These are phyloP conservation scores for Naganishia albida DNA, from an alignment of 1,284 basidiomycete genomes.

Conservation along the genomic window DNA sequence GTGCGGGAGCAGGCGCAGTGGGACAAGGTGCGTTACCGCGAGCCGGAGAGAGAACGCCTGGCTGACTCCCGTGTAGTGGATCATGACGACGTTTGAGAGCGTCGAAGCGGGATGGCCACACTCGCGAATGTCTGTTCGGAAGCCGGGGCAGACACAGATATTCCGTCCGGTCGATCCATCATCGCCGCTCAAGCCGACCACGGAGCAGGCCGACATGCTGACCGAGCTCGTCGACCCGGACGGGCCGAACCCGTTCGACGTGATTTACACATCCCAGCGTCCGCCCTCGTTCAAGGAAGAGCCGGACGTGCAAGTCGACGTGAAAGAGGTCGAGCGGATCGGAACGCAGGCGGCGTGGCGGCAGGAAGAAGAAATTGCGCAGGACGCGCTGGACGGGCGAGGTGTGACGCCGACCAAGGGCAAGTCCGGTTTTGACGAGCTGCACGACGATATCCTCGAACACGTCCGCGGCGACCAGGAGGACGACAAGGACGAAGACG, in stretches of 20 bases:
- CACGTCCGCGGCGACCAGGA: background rate
- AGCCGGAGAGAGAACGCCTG: background rate
- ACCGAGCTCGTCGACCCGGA: slow-evolving; percentile 35
- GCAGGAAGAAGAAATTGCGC: slow-evolving; percentile 22
- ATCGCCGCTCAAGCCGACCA: slow-evolving; percentile 27
- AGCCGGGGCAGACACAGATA: slow-evolving; percentile 15
- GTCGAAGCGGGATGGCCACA: slow-evolving; percentile 54
- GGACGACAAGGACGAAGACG: slow-evolving; percentile 35
- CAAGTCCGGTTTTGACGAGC: slow-evolving; percentile 35
- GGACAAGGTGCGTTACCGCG: slow-evolving; percentile 53
- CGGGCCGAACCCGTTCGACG: slow-evolving; percentile 46
- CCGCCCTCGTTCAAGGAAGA: slow-evolving; percentile 38
- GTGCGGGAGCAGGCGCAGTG: slow-evolving; percentile 47
- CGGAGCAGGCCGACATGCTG: slow-evolving; percentile 25
- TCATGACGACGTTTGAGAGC: slow-evolving; percentile 86
- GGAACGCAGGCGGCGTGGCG: slow-evolving; percentile 30
- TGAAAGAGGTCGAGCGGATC: slow-evolving; percentile 27
- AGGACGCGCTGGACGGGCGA: slow-evolving; percentile 26
- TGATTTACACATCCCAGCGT: slow-evolving; percentile 33
- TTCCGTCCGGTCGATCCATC: slow-evolving; percentile 19
- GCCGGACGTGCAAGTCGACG: slow-evolving; percentile 43
- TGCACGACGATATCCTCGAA: slow-evolving; percentile 37
- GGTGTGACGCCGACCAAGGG: slow-evolving; percentile 23
- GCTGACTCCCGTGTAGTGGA: slow-evolving; percentile 55
- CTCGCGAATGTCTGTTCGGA: slow-evolving; percentile 29